phyloP scores from a whole-genome alignment of 371 early-diverging fungal genomes.

The Encephalitozoon romaleae region DNA sequence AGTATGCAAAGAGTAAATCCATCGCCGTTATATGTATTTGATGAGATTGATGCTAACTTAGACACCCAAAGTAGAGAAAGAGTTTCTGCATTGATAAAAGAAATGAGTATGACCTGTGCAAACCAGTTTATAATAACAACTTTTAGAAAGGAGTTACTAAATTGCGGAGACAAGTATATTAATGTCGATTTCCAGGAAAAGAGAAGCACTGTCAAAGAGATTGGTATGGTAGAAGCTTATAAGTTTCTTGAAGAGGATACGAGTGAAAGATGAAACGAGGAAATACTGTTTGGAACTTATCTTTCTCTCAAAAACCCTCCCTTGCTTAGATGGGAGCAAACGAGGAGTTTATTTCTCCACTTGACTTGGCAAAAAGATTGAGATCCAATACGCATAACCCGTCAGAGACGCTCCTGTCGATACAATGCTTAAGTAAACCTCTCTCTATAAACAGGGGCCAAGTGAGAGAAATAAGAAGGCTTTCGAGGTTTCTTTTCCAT shows the following conservation, averaged over 20 bases:
- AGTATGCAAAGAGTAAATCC: conserved; percentile 94
- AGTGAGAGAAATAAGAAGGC: neutral
- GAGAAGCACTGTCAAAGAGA: conserved; percentile 32
- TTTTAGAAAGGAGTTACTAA: conserved; percentile 53
- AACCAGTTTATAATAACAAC: conserved; percentile 57
- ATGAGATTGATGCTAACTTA: conserved; percentile 98
- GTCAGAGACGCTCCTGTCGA: neutral
- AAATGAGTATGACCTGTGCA: conserved; percentile 6
- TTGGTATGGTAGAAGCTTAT: neutral
- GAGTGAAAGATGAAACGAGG: neutral
- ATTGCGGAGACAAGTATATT: conserved; percentile 50
- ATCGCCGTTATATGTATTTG: conserved; percentile 97
- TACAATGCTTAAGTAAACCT: neutral
- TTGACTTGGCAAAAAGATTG: conserved; percentile 1
- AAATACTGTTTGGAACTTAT: neutral
- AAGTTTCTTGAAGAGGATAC: neutral
- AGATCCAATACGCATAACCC: neutral
- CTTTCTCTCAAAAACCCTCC: neutral
- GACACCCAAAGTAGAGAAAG: conserved; percentile 63
- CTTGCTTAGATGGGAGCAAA: neutral
- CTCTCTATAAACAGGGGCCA: neutral
- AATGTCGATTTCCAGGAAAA: conserved; percentile 40
- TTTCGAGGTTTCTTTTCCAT: neutral
- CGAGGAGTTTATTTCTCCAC: neutral
- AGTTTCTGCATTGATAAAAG: conserved; percentile 34